Evolutionary conservation across 345 rosid genomes (phyloP), one percentile per base, ranked within the genome.

Genomic region (Noccaea caerulescens): DNA sequence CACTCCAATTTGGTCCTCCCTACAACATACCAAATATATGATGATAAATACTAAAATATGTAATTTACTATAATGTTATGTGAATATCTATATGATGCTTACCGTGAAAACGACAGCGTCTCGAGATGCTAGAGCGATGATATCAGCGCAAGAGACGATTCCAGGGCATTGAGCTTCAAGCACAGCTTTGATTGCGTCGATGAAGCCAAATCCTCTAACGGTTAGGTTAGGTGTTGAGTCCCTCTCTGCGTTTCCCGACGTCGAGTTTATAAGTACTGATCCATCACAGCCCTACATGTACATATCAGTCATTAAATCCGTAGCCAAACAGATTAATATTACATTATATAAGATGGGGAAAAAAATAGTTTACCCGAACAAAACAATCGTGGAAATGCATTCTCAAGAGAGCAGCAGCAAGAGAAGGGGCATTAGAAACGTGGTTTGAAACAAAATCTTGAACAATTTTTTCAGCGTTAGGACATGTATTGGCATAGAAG

Each of bases 371-470:
- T 44, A 88, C 97, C 81, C 91, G 65, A 47, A 90, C 96, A 41
- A 93, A 88, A 72, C 94, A 93, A 70, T 93, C 97, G 71, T 93
- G 98, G 76, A 90, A 93, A 53, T 90, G 86, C 98, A 87, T 90
- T 77, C 98, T 84, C 8, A 90, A 37, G 42, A 90, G 77, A 18
- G 94, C 18, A 6, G 96, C 98, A 7, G 96, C 92, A 10, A 90
- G 43, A 33, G 96, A 88, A 23, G 92, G 94, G 23, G 87, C 92
- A 72, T 77, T 85, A 27, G 77, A 87, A 66, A 93, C 81, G 70
- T 85, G 91, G 34, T 80, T 11, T 53, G 81, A 69, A 27, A 93
- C 89, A 56, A 55, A 84, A 30, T 82, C 88, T n/a, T 14, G 78
- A 23, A 87, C 83, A 45, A 86, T 88, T 63, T 76, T 78, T 77